Base-by-base conservation (phyloP, 345 rosid genomes). In the Gossypium raimondii region DNA sequence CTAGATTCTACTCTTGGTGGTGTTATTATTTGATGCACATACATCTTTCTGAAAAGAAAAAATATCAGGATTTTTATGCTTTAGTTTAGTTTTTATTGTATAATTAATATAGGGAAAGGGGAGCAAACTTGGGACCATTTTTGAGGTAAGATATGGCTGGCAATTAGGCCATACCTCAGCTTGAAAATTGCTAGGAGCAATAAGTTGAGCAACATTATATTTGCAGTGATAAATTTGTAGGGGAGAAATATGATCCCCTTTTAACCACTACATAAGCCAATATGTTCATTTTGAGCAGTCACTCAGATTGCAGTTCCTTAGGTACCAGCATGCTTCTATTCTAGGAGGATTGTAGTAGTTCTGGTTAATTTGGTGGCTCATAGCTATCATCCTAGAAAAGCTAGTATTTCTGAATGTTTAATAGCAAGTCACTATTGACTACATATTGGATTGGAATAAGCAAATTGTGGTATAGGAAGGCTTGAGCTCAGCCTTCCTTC, bases 371-470 rank as follows among this genome's bases (percentile, higher is more conserved):
- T 58, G 41, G 34, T 63, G 38, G 63, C 11, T 55, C 2, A 45
- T 45, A 11, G 58, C 14, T 11, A 55, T 71, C 29, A 66, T 66
- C n/a, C 72, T 76, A 12, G 67, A 20, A 24, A 52, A 50, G 74
- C 61, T 73, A 63, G 25, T 70, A n/a, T 64, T 51, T 77, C 22
- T 62, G 48, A 66, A 27, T 24, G 56, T 41, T 60, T 34, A 29
- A 67, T 29, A 24, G 17, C 43, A 9, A 67, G 70, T 72, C 67
- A 17, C 17, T 3, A 47, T 72, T 44, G 66, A 79, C 65, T 84
- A 71, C 85, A 85, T 89, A 83, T 76, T 79, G 78, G 73, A 50
- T 64, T 78, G n/a, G 75, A 47, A 50, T 74, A 83, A 75, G 58
- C 34, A n/a, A 78, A 76, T 51, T 77, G 24, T 75, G 70, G 57